Base-by-base conservation (phyloP, 352 stramenopile species). In the Pythium aristosporum region DNA sequence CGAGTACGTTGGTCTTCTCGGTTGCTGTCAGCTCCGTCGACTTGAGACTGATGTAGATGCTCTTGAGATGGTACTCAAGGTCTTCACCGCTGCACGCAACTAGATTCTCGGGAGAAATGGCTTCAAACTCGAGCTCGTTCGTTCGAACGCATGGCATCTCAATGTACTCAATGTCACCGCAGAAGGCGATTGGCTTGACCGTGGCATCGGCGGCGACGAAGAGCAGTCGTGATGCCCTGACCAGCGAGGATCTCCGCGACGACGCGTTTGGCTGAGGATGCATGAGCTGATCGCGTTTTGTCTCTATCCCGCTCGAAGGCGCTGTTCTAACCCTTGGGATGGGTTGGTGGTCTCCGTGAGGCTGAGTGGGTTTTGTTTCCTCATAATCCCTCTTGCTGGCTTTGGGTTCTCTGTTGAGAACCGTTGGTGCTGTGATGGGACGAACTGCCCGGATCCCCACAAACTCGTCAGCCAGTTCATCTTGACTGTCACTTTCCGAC, bases 21-120 rank as follows among this genome's bases (percentile, higher is more conserved):
- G 48, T 3, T 0, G 44, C 47, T 11, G 20, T 55, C 1, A 61
- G 37, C 1, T 80, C 56, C 15, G 51, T 57, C n/a, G 71, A 64
- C 58, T 89, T 91, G 7, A 95, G 67, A 47, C 71, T 78, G 48
- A 88, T 57, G 57, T 93, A 94, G 18, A 93, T 79, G 23, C 88
- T 79, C 48, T 90, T 91, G 37, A 93, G 61, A 10, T 95, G 80
- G 16, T 67, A 74, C 62, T 95, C 81, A 32, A 95, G 57, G 18
- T 69, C 62, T 43, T 89, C 79, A 3, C 75, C 80, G 9, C 67
- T 47, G 15, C 69, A 82, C 11, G 72, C 69, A 11, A 91, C 56
- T 3, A 93, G 37, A 13, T 71, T 36, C 51, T 85, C 69, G 5
- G 80, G 61, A 25, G 73, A 59, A 34, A 79, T 65, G 0, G 63